Percentiles rank a stretch among this genome's conserved stretches.
Conservation (phyloP, 495 filamentous ascomycete genomes). For the Penicillium ucsense region DNA sequence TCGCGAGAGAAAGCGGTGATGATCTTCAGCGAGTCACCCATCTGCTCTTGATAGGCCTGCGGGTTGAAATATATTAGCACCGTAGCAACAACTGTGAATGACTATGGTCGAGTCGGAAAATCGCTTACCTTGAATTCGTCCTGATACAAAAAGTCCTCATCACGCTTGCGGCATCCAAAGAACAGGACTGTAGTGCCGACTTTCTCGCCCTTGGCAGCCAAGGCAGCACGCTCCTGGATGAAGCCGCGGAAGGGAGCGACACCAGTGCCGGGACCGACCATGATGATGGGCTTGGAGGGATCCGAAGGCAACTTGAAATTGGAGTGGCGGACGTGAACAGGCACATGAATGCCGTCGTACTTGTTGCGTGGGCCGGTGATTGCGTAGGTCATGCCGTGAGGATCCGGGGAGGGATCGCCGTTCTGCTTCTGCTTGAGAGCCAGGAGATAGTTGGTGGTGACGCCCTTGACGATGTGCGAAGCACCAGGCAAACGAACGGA, state of each 20-base stretch:
- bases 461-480: conserved; percentile 77
- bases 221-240: conserved; percentile 81
- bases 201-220: conserved; percentile 67
- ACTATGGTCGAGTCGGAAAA: neutral
- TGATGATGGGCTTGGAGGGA: conserved; percentile 84
- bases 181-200: conserved; percentile 89
- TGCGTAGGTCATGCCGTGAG: conserved; percentile 80
- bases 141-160: conserved; percentile 87
- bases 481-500: conserved; percentile 66
- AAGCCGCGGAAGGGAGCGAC: conserved; percentile 95
- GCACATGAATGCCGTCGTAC: conserved; percentile 92
- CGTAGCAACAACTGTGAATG: conserved; percentile 2
- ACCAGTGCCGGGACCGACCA: conserved; percentile 94
- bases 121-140: conserved; percentile 84
- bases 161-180: conserved; percentile 78
- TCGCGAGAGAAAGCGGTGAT: conserved; percentile 93
- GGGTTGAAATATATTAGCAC: neutral
- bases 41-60: conserved; percentile 68
- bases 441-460: conserved; percentile 94
- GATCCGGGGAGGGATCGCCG: conserved; percentile 73
- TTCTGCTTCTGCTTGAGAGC: conserved; percentile 97
- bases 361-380: conserved; percentile 90
- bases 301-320: conserved; percentile 99
- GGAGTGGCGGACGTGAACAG: conserved; percentile 92
- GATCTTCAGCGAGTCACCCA: conserved; percentile 80